Evolutionary conservation across 306 rosid species (phyloP).

Genomic region (Fragaria ananassa): DNA sequence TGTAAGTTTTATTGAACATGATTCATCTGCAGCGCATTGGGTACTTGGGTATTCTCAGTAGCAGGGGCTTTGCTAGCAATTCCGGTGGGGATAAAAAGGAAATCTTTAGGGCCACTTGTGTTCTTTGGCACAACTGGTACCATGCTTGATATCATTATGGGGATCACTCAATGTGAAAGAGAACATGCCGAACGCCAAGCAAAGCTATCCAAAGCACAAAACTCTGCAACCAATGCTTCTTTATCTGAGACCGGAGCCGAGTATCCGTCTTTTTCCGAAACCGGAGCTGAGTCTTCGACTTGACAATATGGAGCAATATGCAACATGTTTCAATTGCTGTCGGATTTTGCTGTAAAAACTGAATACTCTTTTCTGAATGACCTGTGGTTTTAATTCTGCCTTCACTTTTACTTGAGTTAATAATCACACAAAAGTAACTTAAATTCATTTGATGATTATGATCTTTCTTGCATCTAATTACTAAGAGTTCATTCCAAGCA

Average conservation of each 20-base stretch:
- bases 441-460: background rate
- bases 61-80: conserved; percentile 92
- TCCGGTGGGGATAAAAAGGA: conserved; percentile 91
- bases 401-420: conserved; percentile 9
- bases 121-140: conserved; percentile 96
- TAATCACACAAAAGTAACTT: background rate
- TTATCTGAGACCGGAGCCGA: conserved; percentile 25
- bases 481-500: background rate
- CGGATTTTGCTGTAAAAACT: conserved; percentile 9
- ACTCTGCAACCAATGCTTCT: conserved; percentile 38
- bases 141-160: conserved; percentile 90
- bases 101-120: conserved; percentile 85
- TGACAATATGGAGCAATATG: background rate
- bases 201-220: conserved; percentile 70
- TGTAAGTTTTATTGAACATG: conserved; percentile 21
- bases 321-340: background rate
- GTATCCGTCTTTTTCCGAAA: conserved; percentile 25
- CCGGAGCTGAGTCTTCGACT: conserved; percentile 35
- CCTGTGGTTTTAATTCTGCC: conserved; percentile 1
- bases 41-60: conserved; percentile 93
- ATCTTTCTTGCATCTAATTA: background rate
- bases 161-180: conserved; percentile 74
- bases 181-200: conserved; percentile 90
- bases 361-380: background rate
- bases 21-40: conserved; percentile 63